Evolutionary conservation across 352 stramenopile species (phyloP), one percentile per base, ranked within the genome.

Genomic region (Phytophthora melonis): DNA sequence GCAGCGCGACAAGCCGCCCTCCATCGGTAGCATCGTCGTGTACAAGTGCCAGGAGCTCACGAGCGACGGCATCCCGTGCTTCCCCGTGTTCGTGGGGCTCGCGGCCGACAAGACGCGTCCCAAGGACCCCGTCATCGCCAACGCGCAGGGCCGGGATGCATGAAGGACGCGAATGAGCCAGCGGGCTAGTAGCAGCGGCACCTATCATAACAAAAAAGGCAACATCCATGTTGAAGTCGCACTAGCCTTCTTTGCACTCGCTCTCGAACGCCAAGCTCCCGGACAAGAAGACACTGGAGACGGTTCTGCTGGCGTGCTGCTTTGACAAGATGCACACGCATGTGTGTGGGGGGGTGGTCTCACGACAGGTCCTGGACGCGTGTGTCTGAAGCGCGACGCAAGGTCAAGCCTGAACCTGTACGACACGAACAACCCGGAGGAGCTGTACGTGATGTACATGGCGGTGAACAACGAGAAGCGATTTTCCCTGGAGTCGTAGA

Each of bases 321-420:
- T 93, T 90, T 68, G 88, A 95, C 63, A 95, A 94, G 41, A 92
- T 94, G 83, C 81, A 94, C 81, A 95, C 92, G 53, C 87, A 92
- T 57, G 88, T 95, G 70, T 95, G n/a, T n/a, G n/a, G n/a, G 88
- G 87, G 79, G 78, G n/a, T 11, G 91, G 90, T 60, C 55, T 95
- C 11, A 92, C 84, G 0, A 74, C 84, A n/a, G 92, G 76, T 66
- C 66, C 41, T 34, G 83, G 80, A 16, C 77, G 86, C 1, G 84
- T 93, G 47, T 95, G 88, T 69, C 77, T 94, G 52, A 93, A 94
- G 74, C 75, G 87, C 55, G 88, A 95, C 58, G 88, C 84, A n/a
- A 94, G 88, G 87, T 93, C 86, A 60, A 91, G 84, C 60, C 80
- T 89, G 63, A 94, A 93, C 63, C 68, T 95, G 68, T 93, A 93